Evolutionary conservation across 441 rosid genomes (phyloP).

Genomic region (Breynia disticha): DNA sequence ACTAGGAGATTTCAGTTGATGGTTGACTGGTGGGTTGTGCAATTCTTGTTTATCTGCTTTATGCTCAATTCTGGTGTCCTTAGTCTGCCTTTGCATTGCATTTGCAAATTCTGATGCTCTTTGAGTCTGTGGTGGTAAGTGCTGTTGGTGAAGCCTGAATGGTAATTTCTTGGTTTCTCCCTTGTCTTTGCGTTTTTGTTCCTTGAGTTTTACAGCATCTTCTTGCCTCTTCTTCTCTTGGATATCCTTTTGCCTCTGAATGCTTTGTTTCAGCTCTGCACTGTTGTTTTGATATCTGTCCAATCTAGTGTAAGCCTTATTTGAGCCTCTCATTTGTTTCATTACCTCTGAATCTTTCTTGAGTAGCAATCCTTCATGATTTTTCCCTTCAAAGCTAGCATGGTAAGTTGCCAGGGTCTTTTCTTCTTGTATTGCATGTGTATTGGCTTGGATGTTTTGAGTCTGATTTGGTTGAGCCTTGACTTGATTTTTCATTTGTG

Average conservation of each 20-base stretch:
- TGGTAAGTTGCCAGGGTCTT: conserved; percentile 17
- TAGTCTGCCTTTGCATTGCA: conserved; percentile 18
- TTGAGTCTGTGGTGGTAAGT: conserved; percentile 11
- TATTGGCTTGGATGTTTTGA: conserved; percentile 19
- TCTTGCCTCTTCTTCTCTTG: conserved; percentile 27
- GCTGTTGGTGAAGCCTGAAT: conserved; percentile 31
- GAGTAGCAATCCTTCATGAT: conserved; percentile 22
- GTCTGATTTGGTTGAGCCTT: conserved; percentile 22
- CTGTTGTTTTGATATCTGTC: conserved; percentile 22
- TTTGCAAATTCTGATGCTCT: conserved; percentile 22
- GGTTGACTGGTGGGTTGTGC: conserved; percentile 18
- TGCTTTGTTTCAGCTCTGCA: conserved; percentile 14
- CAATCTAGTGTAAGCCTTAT: conserved; percentile 16
- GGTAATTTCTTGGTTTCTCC: conserved; percentile 19
- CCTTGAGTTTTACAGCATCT: conserved; percentile 24
- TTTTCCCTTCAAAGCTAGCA: conserved; percentile 21
- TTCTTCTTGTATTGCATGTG: conserved; percentile 15
- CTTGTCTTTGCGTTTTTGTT: conserved; percentile 25
- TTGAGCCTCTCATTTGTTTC: conserved; percentile 20
- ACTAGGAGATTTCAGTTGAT: conserved; percentile 21
- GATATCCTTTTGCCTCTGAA: conserved; percentile 22
- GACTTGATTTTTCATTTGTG: conserved; percentile 18
- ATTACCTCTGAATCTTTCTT: conserved; percentile 23
- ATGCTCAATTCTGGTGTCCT: conserved; percentile 15
- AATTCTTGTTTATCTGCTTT: conserved; percentile 25